These are phyloP conservation scores for Niebla homalea DNA, from an alignment of 495 filamentous ascomycete species.

Conservation along the genomic window DNA sequence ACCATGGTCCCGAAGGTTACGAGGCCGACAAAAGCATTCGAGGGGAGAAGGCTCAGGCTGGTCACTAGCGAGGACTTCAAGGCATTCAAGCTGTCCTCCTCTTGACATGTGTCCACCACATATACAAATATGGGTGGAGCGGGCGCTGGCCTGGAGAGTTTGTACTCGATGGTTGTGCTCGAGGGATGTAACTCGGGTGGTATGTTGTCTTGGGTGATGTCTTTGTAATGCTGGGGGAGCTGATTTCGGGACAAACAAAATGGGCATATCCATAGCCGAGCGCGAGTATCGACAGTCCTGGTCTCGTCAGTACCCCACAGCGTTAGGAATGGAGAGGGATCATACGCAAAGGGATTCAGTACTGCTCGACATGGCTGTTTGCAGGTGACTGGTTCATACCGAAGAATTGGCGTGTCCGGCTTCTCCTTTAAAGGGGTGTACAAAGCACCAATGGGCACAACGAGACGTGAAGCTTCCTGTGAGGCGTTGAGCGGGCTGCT, in stretches of 20 bases:
- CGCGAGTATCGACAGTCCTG: conserved; percentile 91
- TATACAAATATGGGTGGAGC: conserved; percentile 95
- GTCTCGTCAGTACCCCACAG: conserved; percentile 12
- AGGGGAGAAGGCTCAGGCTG: conserved; percentile 89
- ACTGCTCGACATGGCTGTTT: conserved; percentile 93
- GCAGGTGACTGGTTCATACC: conserved; percentile 96
- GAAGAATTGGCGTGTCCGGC: conserved; percentile 72
- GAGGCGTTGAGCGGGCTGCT: conserved; percentile 12
- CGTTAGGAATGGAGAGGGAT: conserved; percentile 4
- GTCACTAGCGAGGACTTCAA: conserved; percentile 93
- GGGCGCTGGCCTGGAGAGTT: conserved; percentile 80
- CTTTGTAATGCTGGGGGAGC: conserved; percentile 95
- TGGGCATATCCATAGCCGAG: conserved; percentile 94
- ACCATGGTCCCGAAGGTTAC: conserved; percentile 98
- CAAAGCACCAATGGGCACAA: conserved; percentile 91
- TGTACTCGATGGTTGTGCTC: conserved; percentile 97
- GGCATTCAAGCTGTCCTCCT: conserved; percentile 91
- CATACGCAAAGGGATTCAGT: conserved; percentile 90
- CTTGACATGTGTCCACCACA: conserved; percentile 97
- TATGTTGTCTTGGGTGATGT: conserved; percentile 89
- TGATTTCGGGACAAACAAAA: conserved; percentile 95
- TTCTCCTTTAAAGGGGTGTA: conserved; percentile 97
- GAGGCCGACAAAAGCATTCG: conserved; percentile 85
- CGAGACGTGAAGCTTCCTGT: conserved; percentile 90
- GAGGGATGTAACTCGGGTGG: conserved; percentile 86